These are phyloP conservation scores for Arthrobotrys iridis DNA, from an alignment of 2,329 filamentous ascomycete genomes.

Conservation along the genomic window DNA sequence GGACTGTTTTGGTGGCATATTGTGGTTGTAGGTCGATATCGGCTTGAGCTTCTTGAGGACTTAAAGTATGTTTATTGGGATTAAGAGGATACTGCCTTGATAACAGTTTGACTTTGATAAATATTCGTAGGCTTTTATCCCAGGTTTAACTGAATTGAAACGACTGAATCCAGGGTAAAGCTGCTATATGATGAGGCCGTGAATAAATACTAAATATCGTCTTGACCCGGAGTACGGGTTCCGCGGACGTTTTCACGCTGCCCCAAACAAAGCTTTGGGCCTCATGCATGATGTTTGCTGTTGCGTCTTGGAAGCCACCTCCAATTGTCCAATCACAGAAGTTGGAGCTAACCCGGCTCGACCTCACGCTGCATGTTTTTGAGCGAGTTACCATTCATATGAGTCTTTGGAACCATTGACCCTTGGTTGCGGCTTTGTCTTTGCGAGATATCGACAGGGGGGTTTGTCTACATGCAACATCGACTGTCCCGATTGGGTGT, in stretches of 20 bases:
- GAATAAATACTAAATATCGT: no score
- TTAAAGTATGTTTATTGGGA: no score
- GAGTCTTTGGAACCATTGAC: slow-evolving; percentile 26
- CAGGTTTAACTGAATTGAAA: no score
- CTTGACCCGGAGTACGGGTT: no score
- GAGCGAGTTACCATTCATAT: neutral
- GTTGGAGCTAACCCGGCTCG: neutral
- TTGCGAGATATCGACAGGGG: neutral
- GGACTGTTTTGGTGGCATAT: slow-evolving; percentile 38
- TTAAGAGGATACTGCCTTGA: no score
- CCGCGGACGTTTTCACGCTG: no score
- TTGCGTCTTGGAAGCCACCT: neutral
- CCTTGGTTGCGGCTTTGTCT: slow-evolving; percentile 36
- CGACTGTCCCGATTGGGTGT: neutral
- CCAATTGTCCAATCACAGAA: neutral
- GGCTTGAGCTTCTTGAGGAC: no score
- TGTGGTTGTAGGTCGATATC: neutral
- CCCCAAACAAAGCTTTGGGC: neutral
- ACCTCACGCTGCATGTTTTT: slow-evolving; percentile 2
- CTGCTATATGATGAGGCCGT: no score
- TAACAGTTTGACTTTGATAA: no score
- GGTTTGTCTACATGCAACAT: neutral
- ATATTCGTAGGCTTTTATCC: no score
- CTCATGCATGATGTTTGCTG: neutral
- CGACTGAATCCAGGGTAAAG: no score